Evolutionary conservation across 768 basidiomycete genomes (phyloP), one percentile per base, ranked within the genome.

Genomic region (Boletus eberwhitei): DNA sequence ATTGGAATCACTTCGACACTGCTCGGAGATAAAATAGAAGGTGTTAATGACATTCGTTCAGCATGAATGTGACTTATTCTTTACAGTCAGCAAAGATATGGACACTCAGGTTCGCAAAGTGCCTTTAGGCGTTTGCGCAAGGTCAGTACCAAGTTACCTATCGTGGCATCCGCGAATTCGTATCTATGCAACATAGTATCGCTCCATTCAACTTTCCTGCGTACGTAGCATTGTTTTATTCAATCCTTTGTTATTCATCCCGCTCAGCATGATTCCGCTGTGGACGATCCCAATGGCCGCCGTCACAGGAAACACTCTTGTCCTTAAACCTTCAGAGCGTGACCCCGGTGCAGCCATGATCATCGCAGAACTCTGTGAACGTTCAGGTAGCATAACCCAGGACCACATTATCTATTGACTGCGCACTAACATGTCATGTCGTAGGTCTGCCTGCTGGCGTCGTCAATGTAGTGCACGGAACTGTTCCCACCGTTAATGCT

Each of bases 281-380:
- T 98, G 96, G 96, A 87, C 93, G 0, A 94, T 98, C 60, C 88
- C 88, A 41, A 85, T 93, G 82, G 90, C 93, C 17, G 77, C 84
- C 22, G 86, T 86, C 11, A 94, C 92, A 0, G 96, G 96, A 32
- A 99, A 99, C 64, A 93, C 96, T 0, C 79, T 99, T 39, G 80
- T 99, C 55, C 77, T 99, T 57, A 99, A 99, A 65, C 96, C 96
- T 19, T 94, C 91, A 2, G 96, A 99, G 69, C 86, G 96, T 24
- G 95, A 97, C 68, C 96, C 96, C 14, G 96, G 96, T 45, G 96
- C 97, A 14, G 88, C 93, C 7, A 94, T 97, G 88, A 96, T 99
- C 52, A 93, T 99, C 57, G 93, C 94, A 32, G 96, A 99, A 73
- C 80, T 98, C 4, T 93, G 91, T 66, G 84, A 91, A 71, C 84